These are phyloP conservation scores for Hortiboletus flavorubellus DNA, from an alignment of 768 basidiomycete species.

Conservation along the genomic window DNA sequence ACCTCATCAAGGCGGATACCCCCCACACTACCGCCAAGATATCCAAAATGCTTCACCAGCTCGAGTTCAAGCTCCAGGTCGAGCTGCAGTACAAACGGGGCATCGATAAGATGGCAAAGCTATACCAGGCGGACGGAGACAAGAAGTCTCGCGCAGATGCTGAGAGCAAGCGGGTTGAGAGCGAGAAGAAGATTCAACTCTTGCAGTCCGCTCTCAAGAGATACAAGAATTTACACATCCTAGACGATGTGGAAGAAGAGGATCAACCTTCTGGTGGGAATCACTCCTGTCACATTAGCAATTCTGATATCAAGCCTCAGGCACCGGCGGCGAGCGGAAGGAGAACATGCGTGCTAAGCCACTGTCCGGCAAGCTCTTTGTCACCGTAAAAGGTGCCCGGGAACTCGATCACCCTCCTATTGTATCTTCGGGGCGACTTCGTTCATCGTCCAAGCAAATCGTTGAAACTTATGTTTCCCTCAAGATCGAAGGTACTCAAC, in stretches of 20 bases:
- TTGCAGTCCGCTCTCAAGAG: constrained; percentile 88
- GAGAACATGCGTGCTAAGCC: constrained; percentile 93
- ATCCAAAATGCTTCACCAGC: constrained; percentile 95
- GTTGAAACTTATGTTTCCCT: constrained; percentile 88
- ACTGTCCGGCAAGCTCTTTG: constrained; percentile 85
- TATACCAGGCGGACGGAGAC: constrained; percentile 96
- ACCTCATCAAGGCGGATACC: constrained; percentile 96
- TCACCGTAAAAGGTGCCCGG: constrained; percentile 85
- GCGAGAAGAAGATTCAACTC: constrained; percentile 94
- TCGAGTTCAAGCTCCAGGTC: constrained; percentile 98
- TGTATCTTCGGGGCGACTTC: constrained; percentile 51
- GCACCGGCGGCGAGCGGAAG: constrained; percentile 80
- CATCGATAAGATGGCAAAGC: constrained; percentile 98
- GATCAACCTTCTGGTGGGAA: constrained; percentile 62
- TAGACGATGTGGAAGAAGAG: constrained; percentile 87
- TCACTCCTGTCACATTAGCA: neutral
- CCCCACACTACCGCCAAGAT: constrained; percentile 96
- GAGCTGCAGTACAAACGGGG: constrained; percentile 98
- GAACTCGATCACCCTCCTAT: constrained; percentile 95
- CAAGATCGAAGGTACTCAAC: constrained; percentile 94
- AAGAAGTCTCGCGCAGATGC: constrained; percentile 93
- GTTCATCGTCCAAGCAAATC: constrained; percentile 74
- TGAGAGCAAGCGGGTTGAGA: constrained; percentile 90
- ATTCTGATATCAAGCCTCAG: constrained; percentile 37
- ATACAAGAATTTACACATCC: constrained; percentile 93